phyloP scores from a whole-genome alignment of 805 yeast genomes.

The Suhomyces kilbournensis region DNA sequence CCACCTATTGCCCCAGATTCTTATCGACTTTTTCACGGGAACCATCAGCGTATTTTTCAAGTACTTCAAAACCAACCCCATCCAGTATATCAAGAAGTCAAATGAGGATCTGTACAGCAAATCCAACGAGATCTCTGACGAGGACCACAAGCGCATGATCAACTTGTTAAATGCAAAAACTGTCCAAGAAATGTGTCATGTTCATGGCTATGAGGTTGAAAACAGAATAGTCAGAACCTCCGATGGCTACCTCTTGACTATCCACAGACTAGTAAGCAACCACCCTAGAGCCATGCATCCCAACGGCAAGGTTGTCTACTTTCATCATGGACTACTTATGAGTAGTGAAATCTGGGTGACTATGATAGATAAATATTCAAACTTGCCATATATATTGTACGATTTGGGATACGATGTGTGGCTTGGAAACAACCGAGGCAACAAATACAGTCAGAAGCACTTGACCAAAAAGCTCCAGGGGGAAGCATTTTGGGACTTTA shows the following conservation, averaged over 20 bases:
- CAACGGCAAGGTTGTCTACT: slow-evolving; percentile 56
- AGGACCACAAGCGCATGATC: slow-evolving; percentile 29
- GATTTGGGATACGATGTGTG: slow-evolving; percentile 91
- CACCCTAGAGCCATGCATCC: slow-evolving; percentile 1
- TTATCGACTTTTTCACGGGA: slow-evolving; percentile 36
- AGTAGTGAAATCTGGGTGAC: slow-evolving; percentile 74
- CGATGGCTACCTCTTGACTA: slow-evolving; percentile 72
- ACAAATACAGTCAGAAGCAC: slow-evolving; percentile 88
- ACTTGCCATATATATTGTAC: slow-evolving; percentile 70
- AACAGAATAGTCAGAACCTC: slow-evolving; percentile 73
- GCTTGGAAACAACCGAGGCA: slow-evolving; percentile 91
- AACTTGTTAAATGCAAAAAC: slow-evolving; percentile 45
- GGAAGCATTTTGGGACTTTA: slow-evolving; percentile 79
- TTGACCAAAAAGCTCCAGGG: slow-evolving; percentile 30
- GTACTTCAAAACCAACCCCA: slow-evolving; percentile 24
- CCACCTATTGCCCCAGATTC: slow-evolving; percentile 40
- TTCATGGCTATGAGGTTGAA: slow-evolving; percentile 70
- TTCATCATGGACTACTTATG: slow-evolving; percentile 92
- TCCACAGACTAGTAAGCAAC: slow-evolving; percentile 60
- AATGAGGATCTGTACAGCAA: slow-evolving; percentile 16
- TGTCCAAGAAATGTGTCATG: slow-evolving; percentile 61
- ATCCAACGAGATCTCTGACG: slow-evolving; percentile 16
- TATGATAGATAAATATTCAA: slow-evolving; percentile 36
- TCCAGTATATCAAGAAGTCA: slow-evolving; percentile 16
- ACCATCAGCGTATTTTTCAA: slow-evolving; percentile 25